Evolutionary conservation across 169 alveolate genomes (phyloP), one percentile per base, ranked within the genome.

Genomic region (Eimeria acervulina): DNA sequence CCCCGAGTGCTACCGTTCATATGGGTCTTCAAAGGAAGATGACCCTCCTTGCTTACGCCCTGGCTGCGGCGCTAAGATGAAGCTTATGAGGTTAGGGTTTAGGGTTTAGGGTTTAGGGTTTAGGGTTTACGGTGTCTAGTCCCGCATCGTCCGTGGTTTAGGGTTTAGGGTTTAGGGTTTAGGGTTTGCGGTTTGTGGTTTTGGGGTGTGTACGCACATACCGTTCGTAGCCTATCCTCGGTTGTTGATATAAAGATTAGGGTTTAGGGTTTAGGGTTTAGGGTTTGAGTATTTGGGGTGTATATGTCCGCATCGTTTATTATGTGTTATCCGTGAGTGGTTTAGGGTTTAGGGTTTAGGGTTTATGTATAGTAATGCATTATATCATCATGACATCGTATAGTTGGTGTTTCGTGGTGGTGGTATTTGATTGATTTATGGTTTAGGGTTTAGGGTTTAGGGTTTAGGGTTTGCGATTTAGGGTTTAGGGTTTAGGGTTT

Each of bases 231-330:
- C n/a, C n/a, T n/a, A n/a, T n/a, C n/a, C n/a, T n/a, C n/a, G n/a
- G n/a, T n/a, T n/a, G n/a, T n/a, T n/a, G n/a, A n/a, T n/a, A n/a
- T n/a, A 51, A 51, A 51, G 21, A 17, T 51, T 51, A 51, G 59
- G 59, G 7, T 51, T 51, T 51, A 51, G 59, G 59, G 55, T 47
- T 63, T 63, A 63, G 74, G 74, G 74, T 63, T 63, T 63, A 63
- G 74, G 74, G 74, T 63, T 63, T 63, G 15, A 23, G 74, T 7
- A 7, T 63, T 63, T 68, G 42, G 38, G 80, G 44, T 68, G 38
- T n/a, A 0, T 91, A 98, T 99, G 87, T 99, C 99, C 97, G 99
- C 99, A 36, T 99, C 99, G 36, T 99, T 99, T 96, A 99, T 99
- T n/a, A n/a, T n/a, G n/a, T n/a, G 80, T 68, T 59, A 13, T 13